Evolutionary conservation across 2,329 filamentous ascomycete genomes (phyloP), one percentile per base, ranked within the genome.

Genomic region (Periconia sp.): DNA sequence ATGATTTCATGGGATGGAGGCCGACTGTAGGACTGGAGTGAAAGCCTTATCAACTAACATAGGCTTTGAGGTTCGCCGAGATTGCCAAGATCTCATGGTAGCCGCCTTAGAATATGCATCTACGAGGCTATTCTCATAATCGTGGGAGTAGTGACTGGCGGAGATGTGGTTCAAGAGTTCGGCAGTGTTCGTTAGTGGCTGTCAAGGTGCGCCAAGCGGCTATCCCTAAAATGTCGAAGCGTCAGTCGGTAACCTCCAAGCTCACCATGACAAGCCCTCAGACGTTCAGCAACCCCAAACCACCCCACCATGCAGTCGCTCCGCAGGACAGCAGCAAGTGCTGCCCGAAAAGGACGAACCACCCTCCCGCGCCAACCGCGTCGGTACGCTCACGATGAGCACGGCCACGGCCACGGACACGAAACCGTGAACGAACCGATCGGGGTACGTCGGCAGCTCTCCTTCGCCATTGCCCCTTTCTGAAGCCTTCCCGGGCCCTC

Each of bases 371-470:
- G 68, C 44, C 70, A 73, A 53, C 53, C 65, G 44, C 73, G 73
- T 51, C 72, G 74, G 44, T 70, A 61, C 43, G 72, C 68, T 34
- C 66, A 72, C 54, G 61, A 67, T 38, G 55, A 63, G 48, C 62
- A 66, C 52, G 58, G 50, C 36, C 62, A 66, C 51, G 61, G 60
- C 53, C 68, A 71, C 49, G 50, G 49, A 40, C 56, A 57, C 51
- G 59, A 53, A 49, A 70, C 75, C 37, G 70, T 63, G 40, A 71
- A 72, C 46, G 78, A 81, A 63, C 70, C 72, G 47, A 69, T 80
- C 46, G 78, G 78, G 40, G 78, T 81, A 72, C 61, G 77, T 74
- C 48, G 26, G 40, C 33, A 35, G 17, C 30, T 40, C 38, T 36
- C 22, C 34, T 32, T 41, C 36, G 39, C 57, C 48, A 49, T 48